Evolutionary conservation across 768 basidiomycete species (phyloP), one percentile per base, ranked within the genome.

Genomic region (Hebeloma cylindrosporum): DNA sequence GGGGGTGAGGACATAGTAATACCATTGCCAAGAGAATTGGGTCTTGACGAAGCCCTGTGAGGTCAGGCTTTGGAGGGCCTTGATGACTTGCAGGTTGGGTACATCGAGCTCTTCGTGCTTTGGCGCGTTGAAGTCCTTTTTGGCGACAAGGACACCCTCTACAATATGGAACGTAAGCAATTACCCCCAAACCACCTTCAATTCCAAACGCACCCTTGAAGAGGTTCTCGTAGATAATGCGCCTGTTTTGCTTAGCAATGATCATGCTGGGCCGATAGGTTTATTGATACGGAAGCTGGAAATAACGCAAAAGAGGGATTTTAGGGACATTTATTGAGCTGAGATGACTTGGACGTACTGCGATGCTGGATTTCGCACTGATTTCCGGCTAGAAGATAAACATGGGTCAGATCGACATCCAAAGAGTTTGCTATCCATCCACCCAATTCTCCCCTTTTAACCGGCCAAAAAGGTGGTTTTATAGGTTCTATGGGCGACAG

Each of bases 1-100:
- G 40, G 92, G 85, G 59, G 94, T 99, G 62, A 99, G 79, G 62
- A 83, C 80, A 74, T 98, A 99, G 75, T 98, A 99, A 74, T 96
- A 99, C 79, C 83, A 96, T 64, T 97, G 93, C 96, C 96, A 99
- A 37, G 88, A 93, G 79, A 98, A 98, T 66, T 93, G 95, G 57
- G 96, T 99, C 83, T 97, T 97, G 75, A 98, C 93, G 69, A 76
- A 83, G 45, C 95, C 94, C 64, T 69, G 77, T 31, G 80, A 83
- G 54, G 77, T 83, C 56, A 84, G 67, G 67, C 80, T 82, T 58
- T 83, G 82, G 62, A 82, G 70, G 38, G 80, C 80, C 70, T 83
- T 84, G 70, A 84, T 83, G 50, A 83, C 82, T 53, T 84, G 70
- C 41, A 83, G 78, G 58, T 84, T 83, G 42, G 81, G 80, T 36